A percentile compares a stretch with the other conserved stretches of the same genome.
Conservation (phyloP, 2,329 filamentous ascomycete species). For the Colletotrichum brevisporum region DNA sequence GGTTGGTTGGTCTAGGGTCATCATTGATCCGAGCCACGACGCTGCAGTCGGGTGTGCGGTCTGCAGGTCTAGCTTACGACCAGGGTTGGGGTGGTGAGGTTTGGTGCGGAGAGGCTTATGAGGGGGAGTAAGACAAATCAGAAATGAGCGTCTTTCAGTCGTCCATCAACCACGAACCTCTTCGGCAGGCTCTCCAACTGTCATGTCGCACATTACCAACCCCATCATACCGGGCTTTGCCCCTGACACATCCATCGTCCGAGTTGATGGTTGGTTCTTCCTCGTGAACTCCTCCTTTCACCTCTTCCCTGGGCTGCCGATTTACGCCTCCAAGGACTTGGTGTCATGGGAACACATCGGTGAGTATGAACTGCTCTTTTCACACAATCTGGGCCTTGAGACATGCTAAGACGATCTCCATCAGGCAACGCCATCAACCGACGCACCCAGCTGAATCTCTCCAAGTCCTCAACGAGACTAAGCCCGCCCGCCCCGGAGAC, state of each 20-base stretch:
- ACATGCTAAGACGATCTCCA: background rate
- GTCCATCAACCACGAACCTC: no score
- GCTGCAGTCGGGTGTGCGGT: background rate
- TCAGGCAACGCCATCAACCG: slow-evolving; percentile 18
- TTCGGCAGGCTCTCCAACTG: background rate
- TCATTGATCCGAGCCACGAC: background rate
- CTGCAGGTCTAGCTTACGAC: background rate
- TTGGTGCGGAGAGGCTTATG: background rate
- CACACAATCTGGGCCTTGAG: background rate
- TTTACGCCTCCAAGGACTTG: slow-evolving; percentile 52
- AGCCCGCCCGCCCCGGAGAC: background rate
- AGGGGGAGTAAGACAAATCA: no score
- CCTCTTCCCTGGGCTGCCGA: slow-evolving; percentile 69
- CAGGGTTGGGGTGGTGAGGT: background rate
- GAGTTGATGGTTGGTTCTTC: slow-evolving; percentile 48
- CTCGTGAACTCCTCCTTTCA: slow-evolving; percentile 72
- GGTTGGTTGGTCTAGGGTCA: background rate
- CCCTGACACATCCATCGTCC: slow-evolving; percentile 49
- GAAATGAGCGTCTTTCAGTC: no score
- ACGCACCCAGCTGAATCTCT: slow-evolving; percentile 1
- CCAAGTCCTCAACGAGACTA: slow-evolving; percentile 3
- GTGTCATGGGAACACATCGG: slow-evolving; percentile 49
- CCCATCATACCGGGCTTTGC: slow-evolving; percentile 50
- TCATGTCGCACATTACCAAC: slow-evolving; percentile 34
- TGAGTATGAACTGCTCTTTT: background rate